phyloP scores from a whole-genome alignment of 2,329 filamentous ascomycete species.

The Colletotrichum gloeosporioides region DNA sequence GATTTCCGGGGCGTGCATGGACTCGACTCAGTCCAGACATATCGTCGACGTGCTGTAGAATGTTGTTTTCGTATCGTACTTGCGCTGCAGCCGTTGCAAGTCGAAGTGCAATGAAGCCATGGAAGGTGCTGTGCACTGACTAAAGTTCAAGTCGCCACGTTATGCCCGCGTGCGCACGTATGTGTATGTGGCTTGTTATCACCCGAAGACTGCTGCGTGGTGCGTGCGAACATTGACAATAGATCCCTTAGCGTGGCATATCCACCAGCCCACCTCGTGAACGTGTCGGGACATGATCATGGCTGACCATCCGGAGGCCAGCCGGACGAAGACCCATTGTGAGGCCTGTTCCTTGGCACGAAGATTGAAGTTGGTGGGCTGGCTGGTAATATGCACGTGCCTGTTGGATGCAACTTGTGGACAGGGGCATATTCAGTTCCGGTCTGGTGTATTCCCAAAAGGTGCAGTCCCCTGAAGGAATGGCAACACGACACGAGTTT shows the following conservation, averaged over 20 bases:
- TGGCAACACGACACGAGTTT: background rate
- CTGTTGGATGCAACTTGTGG: background rate
- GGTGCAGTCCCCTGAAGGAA: background rate
- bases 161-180: background rate
- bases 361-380: background rate
- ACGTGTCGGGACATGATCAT: background rate
- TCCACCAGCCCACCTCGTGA: background rate
- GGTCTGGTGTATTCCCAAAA: slow-evolving; percentile 1
- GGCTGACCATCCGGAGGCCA: background rate
- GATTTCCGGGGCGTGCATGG: background rate
- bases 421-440: background rate
- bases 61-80: background rate
- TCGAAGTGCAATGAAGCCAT: background rate
- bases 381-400: background rate
- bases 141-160: background rate
- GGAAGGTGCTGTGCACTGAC: background rate
- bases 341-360: background rate
- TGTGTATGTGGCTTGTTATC: background rate
- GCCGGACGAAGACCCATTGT: background rate
- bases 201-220: background rate
- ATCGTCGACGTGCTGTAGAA: background rate
- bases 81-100: background rate
- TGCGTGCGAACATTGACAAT: background rate
- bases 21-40: background rate
- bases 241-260: background rate